Percentiles rank a stretch among this genome's conserved stretches.
Evolutionary conservation across 371 early-diverging fungal species (phyloP).

Genomic region (Mucor circinelloides): DNA sequence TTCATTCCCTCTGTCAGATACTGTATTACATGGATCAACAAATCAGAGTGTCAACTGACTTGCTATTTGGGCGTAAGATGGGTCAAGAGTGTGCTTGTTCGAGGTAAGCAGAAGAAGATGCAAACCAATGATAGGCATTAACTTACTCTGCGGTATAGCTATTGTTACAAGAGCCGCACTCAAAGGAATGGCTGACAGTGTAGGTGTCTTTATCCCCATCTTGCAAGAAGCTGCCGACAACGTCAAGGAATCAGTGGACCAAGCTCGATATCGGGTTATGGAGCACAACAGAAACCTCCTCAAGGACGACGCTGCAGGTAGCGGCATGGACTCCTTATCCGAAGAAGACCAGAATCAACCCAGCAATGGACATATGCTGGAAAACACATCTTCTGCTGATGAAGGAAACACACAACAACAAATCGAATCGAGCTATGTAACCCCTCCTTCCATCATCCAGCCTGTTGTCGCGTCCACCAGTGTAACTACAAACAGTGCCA

Average conservation of each 20-base stretch:
- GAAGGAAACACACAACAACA: background rate
- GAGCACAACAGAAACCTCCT: background rate
- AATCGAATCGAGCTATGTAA: background rate
- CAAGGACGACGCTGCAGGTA: background rate
- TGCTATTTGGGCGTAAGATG: slow-evolving; percentile 56
- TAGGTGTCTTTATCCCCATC: slow-evolving; percentile 34
- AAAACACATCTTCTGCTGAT: background rate
- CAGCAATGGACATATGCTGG: background rate
- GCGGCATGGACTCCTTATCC: background rate
- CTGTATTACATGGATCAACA: slow-evolving; percentile 54
- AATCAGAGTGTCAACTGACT: slow-evolving; percentile 49
- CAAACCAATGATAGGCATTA: background rate
- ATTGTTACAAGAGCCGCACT: slow-evolving; percentile 46
- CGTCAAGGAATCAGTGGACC: background rate
- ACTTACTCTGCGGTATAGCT: slow-evolving; percentile 13
- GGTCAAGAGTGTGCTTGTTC: slow-evolving; percentile 57
- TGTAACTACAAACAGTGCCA: background rate
- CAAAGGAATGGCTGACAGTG: slow-evolving; percentile 45
- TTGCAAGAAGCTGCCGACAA: slow-evolving; percentile 23
- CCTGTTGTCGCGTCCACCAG: background rate
- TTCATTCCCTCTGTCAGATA: slow-evolving; percentile 59
- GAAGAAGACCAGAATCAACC: background rate
- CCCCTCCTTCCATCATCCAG: background rate
- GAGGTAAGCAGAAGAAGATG: too few relatives aligned
- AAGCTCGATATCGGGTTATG: background rate